Base-by-base conservation (phyloP, 345 rosid genomes). In the Punica granatum region DNA sequence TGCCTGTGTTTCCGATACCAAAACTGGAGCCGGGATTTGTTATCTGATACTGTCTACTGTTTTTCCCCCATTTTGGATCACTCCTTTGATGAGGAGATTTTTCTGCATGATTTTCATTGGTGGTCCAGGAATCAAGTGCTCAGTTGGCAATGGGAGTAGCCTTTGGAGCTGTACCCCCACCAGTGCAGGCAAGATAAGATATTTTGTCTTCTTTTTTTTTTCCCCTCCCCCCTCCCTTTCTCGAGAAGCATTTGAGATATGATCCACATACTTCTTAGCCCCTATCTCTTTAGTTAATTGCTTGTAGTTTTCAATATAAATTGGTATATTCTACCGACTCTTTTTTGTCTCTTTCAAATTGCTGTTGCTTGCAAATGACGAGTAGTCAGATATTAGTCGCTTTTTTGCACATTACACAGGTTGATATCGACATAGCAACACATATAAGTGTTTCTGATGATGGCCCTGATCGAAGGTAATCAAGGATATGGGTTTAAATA, bases 351-450 rank as follows among this genome's bases (percentile, higher is more conserved):
- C 18, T 51, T n/a, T n/a, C n/a, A n/a, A n/a, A n/a, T n/a, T n/a
- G n/a, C 34, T 21, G 43, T 18, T 30, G 23, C 35, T 26, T 44
- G n/a, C 33, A 31, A n/a, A 32, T 48, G 31, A 14, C 69, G 49
- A 35, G 42, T 16, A 44, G 19, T 36, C 19, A 33, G 43, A 33
- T 23, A 7, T 48, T 49, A 34, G 49, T 56, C 51, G 71, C 75
- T 65, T 66, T 68, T 59, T n/a, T 51, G 58, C 30, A 19, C 1
- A n/a, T 51, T 30, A 28, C 58, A 21, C 85, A 93, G 99, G 84
- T 91, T 81, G 99, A 94, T 78, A 90, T 94, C 74, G 99, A 94
- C 77, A 91, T 94, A 72, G 92, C 96, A 72, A 94, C 99, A 41
- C 96, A 49, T 73, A 25, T 94, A 75, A 79, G 16, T 41, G 71